phyloP scores from a whole-genome alignment of 2,329 filamentous ascomycete genomes.

The Hysterium pulicare region DNA sequence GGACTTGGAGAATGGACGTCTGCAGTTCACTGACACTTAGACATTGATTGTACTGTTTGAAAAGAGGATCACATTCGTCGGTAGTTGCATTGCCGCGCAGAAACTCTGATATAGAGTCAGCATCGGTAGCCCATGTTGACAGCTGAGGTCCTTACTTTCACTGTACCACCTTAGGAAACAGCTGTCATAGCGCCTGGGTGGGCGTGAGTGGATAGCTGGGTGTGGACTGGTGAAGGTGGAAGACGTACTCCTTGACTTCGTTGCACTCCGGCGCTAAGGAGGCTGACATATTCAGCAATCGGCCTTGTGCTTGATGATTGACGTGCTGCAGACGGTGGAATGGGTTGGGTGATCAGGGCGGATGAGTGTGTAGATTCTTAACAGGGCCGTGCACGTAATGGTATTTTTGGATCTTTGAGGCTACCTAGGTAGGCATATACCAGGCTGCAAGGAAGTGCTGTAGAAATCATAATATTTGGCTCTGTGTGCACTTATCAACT shows the following conservation, averaged over 20 bases:
- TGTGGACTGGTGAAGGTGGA: neutral
- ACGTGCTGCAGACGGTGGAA: slow-evolving; percentile 2
- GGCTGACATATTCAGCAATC: slow-evolving; percentile 67
- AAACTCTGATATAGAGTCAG: slow-evolving; percentile 61
- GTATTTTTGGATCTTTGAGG: neutral
- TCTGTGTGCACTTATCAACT: too few relatives aligned
- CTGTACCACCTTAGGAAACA: slow-evolving; percentile 99
- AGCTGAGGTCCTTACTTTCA: slow-evolving; percentile 66
- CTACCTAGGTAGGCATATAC: neutral
- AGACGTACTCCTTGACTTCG: slow-evolving; percentile 82
- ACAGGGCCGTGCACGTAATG: too few relatives aligned
- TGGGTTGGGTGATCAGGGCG: neutral
- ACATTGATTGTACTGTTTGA: slow-evolving; percentile 85
- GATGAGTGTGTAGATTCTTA: neutral
- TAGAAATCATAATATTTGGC: too few relatives aligned
- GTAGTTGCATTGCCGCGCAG: slow-evolving; percentile 77
- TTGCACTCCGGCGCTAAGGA: slow-evolving; percentile 95
- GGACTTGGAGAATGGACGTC: slow-evolving; percentile 8
- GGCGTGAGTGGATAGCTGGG: neutral
- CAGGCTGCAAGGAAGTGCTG: too few relatives aligned
- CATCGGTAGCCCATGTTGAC: slow-evolving; percentile 3
- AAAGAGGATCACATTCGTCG: slow-evolving; percentile 82
- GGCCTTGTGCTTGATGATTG: neutral
- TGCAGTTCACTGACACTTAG: slow-evolving; percentile 61
- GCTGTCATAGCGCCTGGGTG: slow-evolving; percentile 78